phyloP scores from a whole-genome alignment of 192 early-diverging fungal species.

The Coemansia sp. region DNA sequence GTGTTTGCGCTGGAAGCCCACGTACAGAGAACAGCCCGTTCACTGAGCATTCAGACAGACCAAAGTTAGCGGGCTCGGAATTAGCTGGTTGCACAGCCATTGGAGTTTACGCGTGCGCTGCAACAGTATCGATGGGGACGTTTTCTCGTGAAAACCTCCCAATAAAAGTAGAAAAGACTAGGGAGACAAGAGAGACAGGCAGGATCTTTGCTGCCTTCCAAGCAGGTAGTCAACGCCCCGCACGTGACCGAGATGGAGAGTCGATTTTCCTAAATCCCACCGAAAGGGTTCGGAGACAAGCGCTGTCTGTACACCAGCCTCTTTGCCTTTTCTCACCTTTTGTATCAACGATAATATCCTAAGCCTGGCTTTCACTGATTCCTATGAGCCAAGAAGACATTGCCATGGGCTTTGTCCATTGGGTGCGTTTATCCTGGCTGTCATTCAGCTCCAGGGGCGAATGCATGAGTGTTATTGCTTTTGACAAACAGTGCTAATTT shows the following conservation, averaged over 20 bases:
- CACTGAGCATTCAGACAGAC: conserved; percentile 10
- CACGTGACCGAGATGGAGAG: too few species aligned
- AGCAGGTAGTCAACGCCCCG: too few species aligned
- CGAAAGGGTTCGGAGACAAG: too few species aligned
- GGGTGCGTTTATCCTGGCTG: conserved; percentile 27
- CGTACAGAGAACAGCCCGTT: conserved; percentile 33
- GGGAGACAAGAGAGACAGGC: too few species aligned
- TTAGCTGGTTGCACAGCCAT: background rate
- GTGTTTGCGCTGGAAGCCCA: conserved; percentile 26
- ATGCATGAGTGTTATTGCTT: too few species aligned
- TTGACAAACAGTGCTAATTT: too few species aligned
- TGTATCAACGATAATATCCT: background rate
- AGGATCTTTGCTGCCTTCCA: too few species aligned
- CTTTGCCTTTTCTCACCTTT: background rate
- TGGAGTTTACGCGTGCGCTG: background rate
- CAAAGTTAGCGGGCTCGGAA: conserved; percentile 17
- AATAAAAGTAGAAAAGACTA: background rate
- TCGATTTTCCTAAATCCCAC: too few species aligned
- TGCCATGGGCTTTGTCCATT: conserved; percentile 49
- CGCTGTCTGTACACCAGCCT: background rate
- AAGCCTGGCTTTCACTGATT: background rate
- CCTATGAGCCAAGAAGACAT: conserved; percentile 47
- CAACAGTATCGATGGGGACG: too few species aligned
- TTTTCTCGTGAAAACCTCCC: too few species aligned
- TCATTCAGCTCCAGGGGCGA: too few species aligned